Percentiles rank a stretch among this genome's conserved stretches.
Conservation (phyloP, 2,329 filamentous ascomycete species). For the Cladorrhinum sp. region DNA sequence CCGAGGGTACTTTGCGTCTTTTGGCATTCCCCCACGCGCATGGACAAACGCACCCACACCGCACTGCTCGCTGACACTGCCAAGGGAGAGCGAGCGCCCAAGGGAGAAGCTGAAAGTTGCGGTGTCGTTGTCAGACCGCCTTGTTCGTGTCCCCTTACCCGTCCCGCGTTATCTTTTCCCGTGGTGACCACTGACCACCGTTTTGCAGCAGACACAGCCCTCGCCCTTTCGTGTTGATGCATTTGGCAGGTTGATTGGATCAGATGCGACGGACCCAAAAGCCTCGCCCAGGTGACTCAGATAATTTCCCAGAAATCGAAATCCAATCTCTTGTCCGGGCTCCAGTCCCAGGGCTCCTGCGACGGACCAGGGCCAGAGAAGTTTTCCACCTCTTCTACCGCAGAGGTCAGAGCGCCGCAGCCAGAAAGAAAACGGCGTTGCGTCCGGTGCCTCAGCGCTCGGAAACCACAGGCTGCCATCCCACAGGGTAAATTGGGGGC, state of each 20-base stretch:
- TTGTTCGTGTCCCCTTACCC: background rate
- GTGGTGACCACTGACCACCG: background rate
- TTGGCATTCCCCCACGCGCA: constrained; percentile 15
- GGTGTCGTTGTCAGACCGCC: constrained; percentile 19
- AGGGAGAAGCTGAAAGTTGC: constrained; percentile 11
- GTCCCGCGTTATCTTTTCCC: constrained; percentile 1
- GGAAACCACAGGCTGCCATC: background rate
- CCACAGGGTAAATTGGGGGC: background rate
- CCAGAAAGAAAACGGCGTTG: background rate
- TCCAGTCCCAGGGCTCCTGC: too few species aligned
- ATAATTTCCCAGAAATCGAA: background rate
- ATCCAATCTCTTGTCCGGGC: background rate
- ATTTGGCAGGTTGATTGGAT: constrained; percentile 12
- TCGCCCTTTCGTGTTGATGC: constrained; percentile 2
- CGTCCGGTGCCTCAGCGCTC: background rate
- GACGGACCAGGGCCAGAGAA: background rate
- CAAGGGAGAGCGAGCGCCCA: background rate
- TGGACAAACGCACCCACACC: constrained; percentile 14
- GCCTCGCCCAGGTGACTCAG: background rate
- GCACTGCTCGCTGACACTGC: constrained; percentile 8
- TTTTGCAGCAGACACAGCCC: constrained; percentile 1
- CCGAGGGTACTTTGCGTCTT: background rate
- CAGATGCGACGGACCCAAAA: background rate
- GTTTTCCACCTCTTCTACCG: constrained; percentile 1
- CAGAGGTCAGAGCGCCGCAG: background rate